These are phyloP conservation scores for Petasospora rhodanensis DNA, from an alignment of 1,139 yeast genomes.

Conservation along the genomic window DNA sequence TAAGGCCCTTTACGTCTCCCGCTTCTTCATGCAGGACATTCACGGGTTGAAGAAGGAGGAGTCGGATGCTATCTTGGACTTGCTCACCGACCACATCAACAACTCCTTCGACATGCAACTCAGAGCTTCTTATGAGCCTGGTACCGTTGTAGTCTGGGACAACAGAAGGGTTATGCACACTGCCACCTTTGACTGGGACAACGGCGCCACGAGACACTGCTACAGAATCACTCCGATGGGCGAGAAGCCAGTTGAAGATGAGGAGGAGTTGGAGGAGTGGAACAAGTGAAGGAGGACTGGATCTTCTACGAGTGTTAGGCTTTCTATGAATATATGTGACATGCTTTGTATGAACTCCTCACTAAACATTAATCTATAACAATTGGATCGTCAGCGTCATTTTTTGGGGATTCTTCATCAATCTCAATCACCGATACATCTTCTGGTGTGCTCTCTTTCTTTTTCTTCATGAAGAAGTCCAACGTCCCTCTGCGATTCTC, in stretches of 20 bases:
- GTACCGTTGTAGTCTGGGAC: slow-evolving; percentile 69
- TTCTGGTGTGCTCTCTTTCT: too few relatives aligned
- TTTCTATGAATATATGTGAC: too few relatives aligned
- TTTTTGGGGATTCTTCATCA: not conserved
- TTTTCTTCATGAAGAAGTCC: too few relatives aligned
- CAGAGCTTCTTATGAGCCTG: slow-evolving; percentile 53
- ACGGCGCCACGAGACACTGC: slow-evolving; percentile 56
- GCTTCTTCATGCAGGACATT: slow-evolving; percentile 57
- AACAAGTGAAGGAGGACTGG: slow-evolving; percentile 12
- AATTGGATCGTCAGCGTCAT: slow-evolving; percentile 3
- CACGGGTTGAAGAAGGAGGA: slow-evolving; percentile 64
- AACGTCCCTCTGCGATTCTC: not conserved
- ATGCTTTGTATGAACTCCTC: not conserved
- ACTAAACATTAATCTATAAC: slow-evolving; percentile 8
- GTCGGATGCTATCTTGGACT: slow-evolving; percentile 49
- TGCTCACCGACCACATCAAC: slow-evolving; percentile 49
- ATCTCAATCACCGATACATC: too few relatives aligned
- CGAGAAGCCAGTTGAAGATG: slow-evolving; percentile 24
- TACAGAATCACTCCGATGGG: slow-evolving; percentile 66
- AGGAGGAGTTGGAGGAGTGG: slow-evolving; percentile 21
- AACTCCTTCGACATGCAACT: slow-evolving; percentile 48
- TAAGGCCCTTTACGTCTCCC: slow-evolving; percentile 55
- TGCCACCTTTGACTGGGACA: slow-evolving; percentile 61
- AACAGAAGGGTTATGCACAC: slow-evolving; percentile 62
- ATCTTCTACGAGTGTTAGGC: too few relatives aligned